phyloP scores from a whole-genome alignment of 805 yeast species.

The Cyberlindnera misumaiensis region DNA sequence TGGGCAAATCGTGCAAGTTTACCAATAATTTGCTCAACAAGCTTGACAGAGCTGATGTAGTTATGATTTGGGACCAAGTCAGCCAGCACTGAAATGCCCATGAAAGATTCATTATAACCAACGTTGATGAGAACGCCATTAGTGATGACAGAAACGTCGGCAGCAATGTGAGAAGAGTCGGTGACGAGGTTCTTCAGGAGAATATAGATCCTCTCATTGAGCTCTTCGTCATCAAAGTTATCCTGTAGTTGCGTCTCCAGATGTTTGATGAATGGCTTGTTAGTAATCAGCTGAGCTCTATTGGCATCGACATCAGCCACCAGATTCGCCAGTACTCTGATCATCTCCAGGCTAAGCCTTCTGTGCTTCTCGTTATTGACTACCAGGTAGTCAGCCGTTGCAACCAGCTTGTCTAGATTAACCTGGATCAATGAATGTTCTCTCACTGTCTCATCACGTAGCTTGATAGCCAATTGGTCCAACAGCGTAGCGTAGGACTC shows the following conservation, averaged over 20 bases:
- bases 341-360: conserved; percentile 11
- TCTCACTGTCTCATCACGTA: conserved; percentile 17
- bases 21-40: conserved; percentile 7
- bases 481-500: conserved; percentile 19
- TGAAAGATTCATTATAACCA: conserved; percentile 8
- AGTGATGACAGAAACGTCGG: conserved; percentile 10
- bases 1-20: conserved; percentile 3
- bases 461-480: conserved; percentile 18
- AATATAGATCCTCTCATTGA: conserved; percentile 14
- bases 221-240: conserved; percentile 18
- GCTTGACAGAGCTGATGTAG: conserved; percentile 3
- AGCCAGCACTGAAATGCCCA: conserved; percentile 13
- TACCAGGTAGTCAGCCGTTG: conserved; percentile 10
- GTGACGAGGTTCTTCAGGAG: conserved; percentile 16
- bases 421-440: conserved; percentile 8
- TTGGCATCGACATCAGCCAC: conserved; percentile 22
- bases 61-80: conserved; percentile 11
- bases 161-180: conserved; percentile 12
- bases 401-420: conserved; percentile 12
- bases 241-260: conserved; percentile 10
- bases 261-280: conserved; percentile 4
- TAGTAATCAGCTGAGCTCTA: conserved; percentile 9
- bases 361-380: conserved; percentile 1
- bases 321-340: conserved; percentile 21
- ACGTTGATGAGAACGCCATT: conserved; percentile 9